Percentiles rank a stretch among this genome's conserved stretches.
phyloP scores from a whole-genome alignment of 2,329 filamentous ascomycete species.

The Pseudocercospora musae region DNA sequence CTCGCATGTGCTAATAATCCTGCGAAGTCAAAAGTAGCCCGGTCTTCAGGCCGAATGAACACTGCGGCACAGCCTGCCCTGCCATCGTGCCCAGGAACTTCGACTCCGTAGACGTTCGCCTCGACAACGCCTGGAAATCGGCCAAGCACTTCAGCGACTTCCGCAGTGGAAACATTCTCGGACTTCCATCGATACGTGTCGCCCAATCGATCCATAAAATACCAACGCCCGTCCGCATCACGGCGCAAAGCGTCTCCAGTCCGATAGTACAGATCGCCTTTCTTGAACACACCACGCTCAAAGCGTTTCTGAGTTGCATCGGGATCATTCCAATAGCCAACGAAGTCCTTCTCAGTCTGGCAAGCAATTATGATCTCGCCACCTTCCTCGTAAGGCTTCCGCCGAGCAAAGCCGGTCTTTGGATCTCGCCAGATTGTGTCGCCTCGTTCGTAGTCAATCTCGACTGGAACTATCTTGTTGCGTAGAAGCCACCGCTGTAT shows the following conservation, averaged over 20 bases:
- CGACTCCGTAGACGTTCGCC: slow-evolving; percentile 50
- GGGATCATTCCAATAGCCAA: slow-evolving; percentile 67
- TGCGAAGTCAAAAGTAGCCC: slow-evolving; percentile 56
- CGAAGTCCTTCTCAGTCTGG: slow-evolving; percentile 57
- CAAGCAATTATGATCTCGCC: slow-evolving; percentile 73
- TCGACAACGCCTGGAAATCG: slow-evolving; percentile 44
- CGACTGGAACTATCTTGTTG: slow-evolving; percentile 62
- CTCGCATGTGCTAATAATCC: slow-evolving; percentile 58
- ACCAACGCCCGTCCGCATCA: slow-evolving; percentile 46
- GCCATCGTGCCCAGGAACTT: slow-evolving; percentile 46
- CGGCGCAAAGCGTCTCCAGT: slow-evolving; percentile 48
- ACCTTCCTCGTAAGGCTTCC: slow-evolving; percentile 62
- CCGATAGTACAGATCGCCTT: slow-evolving; percentile 49
- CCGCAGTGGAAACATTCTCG: slow-evolving; percentile 49
- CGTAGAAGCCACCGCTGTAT: slow-evolving; percentile 54
- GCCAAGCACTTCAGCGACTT: slow-evolving; percentile 48
- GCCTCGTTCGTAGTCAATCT: slow-evolving; percentile 65
- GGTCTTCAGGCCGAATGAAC: slow-evolving; percentile 52
- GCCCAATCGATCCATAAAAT: slow-evolving; percentile 48
- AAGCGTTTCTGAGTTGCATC: slow-evolving; percentile 61
- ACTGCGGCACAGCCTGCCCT: slow-evolving; percentile 57
- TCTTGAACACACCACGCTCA: slow-evolving; percentile 45
- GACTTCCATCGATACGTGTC: slow-evolving; percentile 52
- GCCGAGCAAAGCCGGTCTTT: slow-evolving; percentile 63
- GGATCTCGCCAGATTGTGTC: slow-evolving; percentile 61